Base-by-base conservation (phyloP, 495 filamentous ascomycete genomes). In the Hyaloscypha bicolor region DNA sequence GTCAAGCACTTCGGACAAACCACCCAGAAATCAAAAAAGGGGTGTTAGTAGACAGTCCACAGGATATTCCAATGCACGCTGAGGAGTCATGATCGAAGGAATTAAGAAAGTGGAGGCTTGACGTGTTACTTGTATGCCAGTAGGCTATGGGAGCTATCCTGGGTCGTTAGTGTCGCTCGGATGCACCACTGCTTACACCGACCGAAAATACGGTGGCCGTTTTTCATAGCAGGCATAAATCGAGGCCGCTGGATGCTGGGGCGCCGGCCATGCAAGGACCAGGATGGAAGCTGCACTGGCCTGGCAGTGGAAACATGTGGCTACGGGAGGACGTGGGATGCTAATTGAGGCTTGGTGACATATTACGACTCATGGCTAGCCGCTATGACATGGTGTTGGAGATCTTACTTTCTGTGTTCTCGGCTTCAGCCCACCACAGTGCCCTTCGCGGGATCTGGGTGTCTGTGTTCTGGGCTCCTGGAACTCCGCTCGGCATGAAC, bases 61-160 rank as follows among this genome's bases (percentile, higher is more conserved):
- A 42, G 63, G 60, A 51, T 64, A 60, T 19, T 65, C 60, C 48
- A 60, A 65, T 51, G 55, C 55, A 65, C 58, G 53, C 31, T 60
- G 63, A 59, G 63, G 55, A 65, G 53, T 65, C 55, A 65, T 65
- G 42, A 56, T 29, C 22, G 53, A 60, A 60, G 37, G 16, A 42
- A 37, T 6, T 37, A 25, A 25, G 25, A 25, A 25, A 25, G 25
- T 37, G 35, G 42, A 19, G 57, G 37, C 9, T 52, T 60, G 45
- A 52, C 22, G 58, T 60, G 64, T 57, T 60, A 22, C 53, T 55
- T 32, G 35, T 48, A 48, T 48, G 35, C 35, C 35, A 37, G 35
- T 48, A 16, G 9, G 42, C 42, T 48, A 48, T 48, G 42, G 42
- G 42, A 48, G 42, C 42, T 48, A 48, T 48, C 42, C 42, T 48